A percentile compares a stretch with the other conserved stretches of the same genome.
Conservation (phyloP, 345 rosid species). For the Raphanus raphanistrum region DNA sequence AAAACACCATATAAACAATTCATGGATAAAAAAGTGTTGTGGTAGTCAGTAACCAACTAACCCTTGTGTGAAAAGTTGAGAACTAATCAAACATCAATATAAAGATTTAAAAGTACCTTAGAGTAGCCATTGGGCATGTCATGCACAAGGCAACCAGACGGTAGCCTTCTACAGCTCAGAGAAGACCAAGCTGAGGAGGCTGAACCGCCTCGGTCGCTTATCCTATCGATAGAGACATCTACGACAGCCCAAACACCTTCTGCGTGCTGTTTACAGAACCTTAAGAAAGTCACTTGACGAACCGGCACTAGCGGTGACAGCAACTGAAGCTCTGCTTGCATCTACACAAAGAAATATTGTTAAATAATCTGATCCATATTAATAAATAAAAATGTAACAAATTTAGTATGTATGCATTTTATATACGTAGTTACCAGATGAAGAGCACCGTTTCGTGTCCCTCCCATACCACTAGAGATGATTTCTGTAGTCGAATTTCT, state of each 20-base stretch:
- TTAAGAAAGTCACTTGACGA: conserved; percentile 76
- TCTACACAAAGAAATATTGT: conserved; percentile 40
- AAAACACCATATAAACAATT: not conserved
- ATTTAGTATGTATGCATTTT: not conserved
- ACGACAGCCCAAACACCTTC: conserved; percentile 95
- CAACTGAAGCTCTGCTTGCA: conserved; percentile 89
- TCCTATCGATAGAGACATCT: conserved; percentile 73
- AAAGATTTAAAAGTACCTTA: conserved; percentile 49
- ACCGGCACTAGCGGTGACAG: conserved; percentile 92
- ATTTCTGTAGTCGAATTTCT: conserved; percentile 67
- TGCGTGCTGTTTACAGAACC: conserved; percentile 91
- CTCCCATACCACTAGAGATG: conserved; percentile 77
- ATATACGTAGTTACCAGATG: conserved; percentile 55
- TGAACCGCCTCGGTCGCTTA: conserved; percentile 46
- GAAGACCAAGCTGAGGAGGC: conserved; percentile 14
- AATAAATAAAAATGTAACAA: not conserved
- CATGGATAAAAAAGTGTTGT: not conserved
- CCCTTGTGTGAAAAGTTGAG: not conserved
- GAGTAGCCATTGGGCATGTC: conserved; percentile 96
- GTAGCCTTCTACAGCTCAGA: conserved; percentile 69
- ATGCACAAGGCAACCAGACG: conserved; percentile 91
- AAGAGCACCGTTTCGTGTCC: conserved; percentile 85
- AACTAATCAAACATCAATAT: not conserved
- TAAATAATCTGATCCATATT: not conserved
- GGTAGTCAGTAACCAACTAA: not conserved